Conservation (phyloP, 164 flowering plant species). For the Cinnamomum micranthum region DNA sequence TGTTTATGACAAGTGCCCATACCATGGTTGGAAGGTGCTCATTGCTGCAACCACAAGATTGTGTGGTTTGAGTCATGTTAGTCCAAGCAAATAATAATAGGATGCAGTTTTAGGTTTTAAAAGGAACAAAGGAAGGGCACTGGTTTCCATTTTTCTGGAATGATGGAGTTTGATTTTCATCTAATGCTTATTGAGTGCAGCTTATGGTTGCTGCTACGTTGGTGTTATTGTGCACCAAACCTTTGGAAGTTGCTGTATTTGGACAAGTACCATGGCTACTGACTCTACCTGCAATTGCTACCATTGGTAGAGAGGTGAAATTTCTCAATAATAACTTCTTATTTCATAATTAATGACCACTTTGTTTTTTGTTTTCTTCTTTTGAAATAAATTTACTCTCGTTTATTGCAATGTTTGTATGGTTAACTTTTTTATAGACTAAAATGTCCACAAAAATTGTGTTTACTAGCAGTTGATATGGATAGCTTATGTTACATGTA, state of each 20-base stretch:
- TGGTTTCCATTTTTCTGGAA: background rate
- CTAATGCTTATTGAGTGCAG: conserved; percentile 41
- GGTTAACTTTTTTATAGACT: background rate
- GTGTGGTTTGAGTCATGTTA: too few species aligned
- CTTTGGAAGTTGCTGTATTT: conserved; percentile 46
- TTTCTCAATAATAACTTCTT: background rate
- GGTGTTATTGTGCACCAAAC: conserved; percentile 78
- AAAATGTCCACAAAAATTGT: background rate
- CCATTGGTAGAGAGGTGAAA: conserved; percentile 92
- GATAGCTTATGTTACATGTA: too few species aligned
- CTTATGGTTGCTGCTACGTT: conserved; percentile 99
- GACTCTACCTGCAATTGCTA: conserved; percentile 79
- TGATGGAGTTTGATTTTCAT: conserved; percentile 5
- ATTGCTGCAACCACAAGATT: too few species aligned
- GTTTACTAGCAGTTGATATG: background rate
- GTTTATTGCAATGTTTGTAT: background rate
- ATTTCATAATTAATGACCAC: background rate
- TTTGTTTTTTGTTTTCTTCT: background rate
- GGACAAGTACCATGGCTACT: conserved; percentile 78
- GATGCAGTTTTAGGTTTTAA: background rate
- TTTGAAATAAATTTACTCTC: background rate
- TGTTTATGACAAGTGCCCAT: background rate
- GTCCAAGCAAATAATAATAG: too few species aligned
- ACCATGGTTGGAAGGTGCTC: too few species aligned
- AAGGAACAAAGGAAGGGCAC: background rate